Evolutionary conservation across 176 grass and related monocot species (phyloP), one percentile per base, ranked within the genome.

Genomic region (Juncus effusus): DNA sequence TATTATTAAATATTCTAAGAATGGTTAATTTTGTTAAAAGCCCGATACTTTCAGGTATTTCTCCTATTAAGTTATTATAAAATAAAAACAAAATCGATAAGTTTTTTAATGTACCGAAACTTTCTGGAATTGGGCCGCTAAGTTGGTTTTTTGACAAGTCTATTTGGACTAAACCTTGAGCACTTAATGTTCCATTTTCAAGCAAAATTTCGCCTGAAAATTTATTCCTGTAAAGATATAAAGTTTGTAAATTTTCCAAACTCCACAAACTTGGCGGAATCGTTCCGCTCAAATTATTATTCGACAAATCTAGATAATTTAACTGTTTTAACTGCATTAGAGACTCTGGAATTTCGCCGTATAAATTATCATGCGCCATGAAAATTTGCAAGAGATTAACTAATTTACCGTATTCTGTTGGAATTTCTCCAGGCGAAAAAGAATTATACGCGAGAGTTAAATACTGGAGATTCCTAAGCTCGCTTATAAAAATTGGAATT

Each of bases 11-110:
- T 12, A 97, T 38, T 9, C 4, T 63, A 62, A 97, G 15, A 0
- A 3, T 1, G 3, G 0, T 2, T 60, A 97, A 50, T 1, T 65
- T 68, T 1, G 80, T 82, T 13, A 97, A 63, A 61, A 11, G 56
- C 16, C 77, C 80, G 40, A 97, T 86, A 82, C 80, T 80, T 3
- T 28, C 38, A 4, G 93, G 85, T 73, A 97, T 89, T n/a, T 97
- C 72, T 16, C 93, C 88, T 14, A 82, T 79, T 42, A 97, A 75
- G 8, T 54, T 79, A 70, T 89, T 92, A 9, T 2, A 0, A 61
- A 13, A 82, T 63, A 97, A 13, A 15, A 0, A 0, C 13, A 89
- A 36, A 0, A 0, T 1, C 0, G n/a, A 28, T 40, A 97, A 83
- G 0, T 84, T 92, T 13, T 12, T 1, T 10, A 91, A 59, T 19